Base-by-base conservation (phyloP, 1,284 basidiomycete species). In the Melampsora larici-populina region DNA sequence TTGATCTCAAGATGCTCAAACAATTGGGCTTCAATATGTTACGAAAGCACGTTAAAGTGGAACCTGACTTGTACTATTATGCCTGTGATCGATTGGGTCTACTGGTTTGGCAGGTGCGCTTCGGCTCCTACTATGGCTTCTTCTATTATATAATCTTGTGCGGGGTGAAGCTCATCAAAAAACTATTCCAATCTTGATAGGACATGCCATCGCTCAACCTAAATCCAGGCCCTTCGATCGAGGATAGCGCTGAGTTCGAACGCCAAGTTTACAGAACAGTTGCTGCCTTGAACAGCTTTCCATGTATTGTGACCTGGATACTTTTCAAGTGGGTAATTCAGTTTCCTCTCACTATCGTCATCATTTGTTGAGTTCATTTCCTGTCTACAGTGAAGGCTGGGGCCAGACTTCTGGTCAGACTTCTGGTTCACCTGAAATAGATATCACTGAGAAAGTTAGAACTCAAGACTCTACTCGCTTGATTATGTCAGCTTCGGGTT, bases 21-120 rank as follows among this genome's bases (percentile, higher is more conserved):
- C 43, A 75, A 18, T 33, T 79, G 40, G 78, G 78, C 13, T 79
- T 79, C 65, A 79, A 79, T 51, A 69, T 75, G 40, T 51, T 79
- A n/a, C 31, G 78, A 76, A 79, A 79, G 31, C 78, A 79, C 29
- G 76, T 79, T 31, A 79, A 79, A 67, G 66, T 79, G 13, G 78
- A 79, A 43, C 36, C 69, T 13, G 78, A 79, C 43, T 36, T 74
- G n/a, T 79, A 43, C 49, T 79, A 79, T 40, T 65, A 72, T 24
- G 64, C 70, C 1, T 74, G 71, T 18, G 78, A 79, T 49, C 40
- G 49, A 48, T 40, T 74, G 29, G 78, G 78, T 33, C 18, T 79
- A 21, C 31, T 79, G 33, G 78, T 79, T 24, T 73, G 60, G 62
- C 78, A 79, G 51, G 78, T 74, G 36, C 33, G 43, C 11, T 46